Conservation (phyloP, 1,139 yeast species). For the Sugiyamaella novakii region DNA sequence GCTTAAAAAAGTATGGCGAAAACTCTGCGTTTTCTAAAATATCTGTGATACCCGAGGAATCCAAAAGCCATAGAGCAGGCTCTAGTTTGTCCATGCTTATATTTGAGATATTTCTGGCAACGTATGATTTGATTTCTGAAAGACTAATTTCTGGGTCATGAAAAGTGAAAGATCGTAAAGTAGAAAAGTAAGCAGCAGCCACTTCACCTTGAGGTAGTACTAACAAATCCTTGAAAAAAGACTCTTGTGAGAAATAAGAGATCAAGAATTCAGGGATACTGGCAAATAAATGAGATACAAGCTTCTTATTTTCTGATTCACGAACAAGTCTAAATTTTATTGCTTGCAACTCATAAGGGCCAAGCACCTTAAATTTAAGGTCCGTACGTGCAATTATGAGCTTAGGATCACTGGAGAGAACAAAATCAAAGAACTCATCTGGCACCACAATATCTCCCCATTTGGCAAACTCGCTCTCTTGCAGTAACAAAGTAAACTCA, state of each 20-base stretch:
- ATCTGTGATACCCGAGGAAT: conserved; percentile 5
- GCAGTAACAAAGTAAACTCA: conserved; percentile 2
- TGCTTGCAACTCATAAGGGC: conserved; percentile 34
- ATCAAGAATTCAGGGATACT: conserved; percentile 26
- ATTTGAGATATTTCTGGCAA: neutral
- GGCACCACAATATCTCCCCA: conserved; percentile 16
- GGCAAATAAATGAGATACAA: conserved; percentile 26
- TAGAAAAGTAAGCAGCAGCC: conserved; percentile 5
- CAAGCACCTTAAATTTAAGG: conserved; percentile 31
- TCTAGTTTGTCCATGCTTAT: neutral
- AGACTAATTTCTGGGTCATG: neutral
- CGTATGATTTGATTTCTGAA: conserved; percentile 2
- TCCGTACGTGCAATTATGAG: conserved; percentile 30
- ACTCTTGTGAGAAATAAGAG: conserved; percentile 13
- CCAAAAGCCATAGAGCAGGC: conserved; percentile 12
- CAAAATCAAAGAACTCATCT: conserved; percentile 37
- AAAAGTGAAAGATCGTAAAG: conserved; percentile 17
- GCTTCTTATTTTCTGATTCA: conserved; percentile 12
- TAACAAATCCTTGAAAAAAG: conserved; percentile 5
- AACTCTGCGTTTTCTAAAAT: neutral
- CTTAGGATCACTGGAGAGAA: conserved; percentile 26
- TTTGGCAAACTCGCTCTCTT: neutral
- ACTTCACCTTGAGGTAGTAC: conserved; percentile 12
- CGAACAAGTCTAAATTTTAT: conserved; percentile 21
- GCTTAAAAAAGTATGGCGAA: neutral